A percentile compares a stretch with the other conserved stretches of the same genome.
These are phyloP conservation scores for Raddia guianensis DNA, from an alignment of 176 grass and related monocot genomes.

Conservation along the genomic window DNA sequence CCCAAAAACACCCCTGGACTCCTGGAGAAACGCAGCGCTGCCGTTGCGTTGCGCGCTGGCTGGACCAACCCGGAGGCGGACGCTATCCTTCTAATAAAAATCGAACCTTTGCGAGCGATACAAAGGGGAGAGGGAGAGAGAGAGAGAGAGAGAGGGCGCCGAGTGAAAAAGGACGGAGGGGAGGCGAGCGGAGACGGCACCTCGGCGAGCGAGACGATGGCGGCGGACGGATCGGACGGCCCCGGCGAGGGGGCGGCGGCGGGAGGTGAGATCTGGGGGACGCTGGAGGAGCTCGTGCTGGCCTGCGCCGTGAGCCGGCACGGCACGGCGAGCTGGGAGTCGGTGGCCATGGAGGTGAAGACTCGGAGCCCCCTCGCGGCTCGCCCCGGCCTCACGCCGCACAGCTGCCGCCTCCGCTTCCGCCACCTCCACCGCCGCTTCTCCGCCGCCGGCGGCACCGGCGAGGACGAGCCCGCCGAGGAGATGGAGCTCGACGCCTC, in stretches of 20 bases:
- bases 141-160: neutral
- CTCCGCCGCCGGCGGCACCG: constrained; percentile 36
- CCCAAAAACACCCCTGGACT: neutral
- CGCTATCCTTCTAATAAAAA: constrained; percentile 28
- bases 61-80: neutral
- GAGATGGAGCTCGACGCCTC: constrained; percentile 45
- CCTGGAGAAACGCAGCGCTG: neutral
- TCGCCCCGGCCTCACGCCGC: constrained; percentile 48
- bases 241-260: constrained; percentile 25
- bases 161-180: constrained; percentile 25
- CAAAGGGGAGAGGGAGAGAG: neutral
- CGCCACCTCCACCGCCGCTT: constrained; percentile 76
- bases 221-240: constrained; percentile 44
- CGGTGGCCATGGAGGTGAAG: constrained; percentile 80
- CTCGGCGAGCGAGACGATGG: constrained; percentile 24
- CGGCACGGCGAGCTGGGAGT: constrained; percentile 86
- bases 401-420: constrained; percentile 75
- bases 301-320: constrained; percentile 81
- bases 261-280: constrained; percentile 88
- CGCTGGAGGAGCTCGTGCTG: constrained; percentile 92
- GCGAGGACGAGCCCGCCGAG: neutral
- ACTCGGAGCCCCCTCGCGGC: constrained; percentile 57
- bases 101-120: neutral
- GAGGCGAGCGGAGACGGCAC: constrained; percentile 3
- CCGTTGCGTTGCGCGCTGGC: neutral